These are phyloP conservation scores for Leccinum pseudoinsigne DNA, from an alignment of 1,284 basidiomycete species.

Conservation along the genomic window DNA sequence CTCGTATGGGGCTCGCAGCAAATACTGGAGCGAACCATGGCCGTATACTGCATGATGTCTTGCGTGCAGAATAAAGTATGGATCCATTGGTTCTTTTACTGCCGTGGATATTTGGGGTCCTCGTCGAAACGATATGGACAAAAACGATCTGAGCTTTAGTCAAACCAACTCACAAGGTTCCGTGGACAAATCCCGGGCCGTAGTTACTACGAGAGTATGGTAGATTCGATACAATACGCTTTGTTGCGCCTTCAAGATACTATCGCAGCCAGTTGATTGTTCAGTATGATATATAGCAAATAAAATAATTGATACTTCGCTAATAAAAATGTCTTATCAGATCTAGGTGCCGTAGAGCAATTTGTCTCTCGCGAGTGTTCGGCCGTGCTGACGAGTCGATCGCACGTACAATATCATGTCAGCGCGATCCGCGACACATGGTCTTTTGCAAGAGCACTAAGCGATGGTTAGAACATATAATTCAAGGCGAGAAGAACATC, in stretches of 20 bases:
- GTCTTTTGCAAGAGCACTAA: not conserved
- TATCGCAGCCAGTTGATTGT: not conserved
- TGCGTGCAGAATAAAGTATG: conserved; percentile 45
- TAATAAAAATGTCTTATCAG: too few species aligned
- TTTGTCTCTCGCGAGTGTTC: not conserved
- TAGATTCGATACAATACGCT: not conserved
- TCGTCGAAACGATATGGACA: conserved; percentile 39
- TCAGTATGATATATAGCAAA: not conserved
- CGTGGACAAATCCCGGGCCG: not conserved
- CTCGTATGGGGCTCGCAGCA: conserved; percentile 25
- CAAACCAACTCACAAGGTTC: not conserved
- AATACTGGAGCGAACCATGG: conserved; percentile 39
- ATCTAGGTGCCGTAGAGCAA: not conserved
- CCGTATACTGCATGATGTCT: conserved; percentile 46
- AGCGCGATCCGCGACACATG: not conserved
- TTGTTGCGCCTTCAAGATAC: too few species aligned
- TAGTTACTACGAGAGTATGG: not conserved
- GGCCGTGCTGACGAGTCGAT: not conserved
- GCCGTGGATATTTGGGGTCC: conserved; percentile 50
- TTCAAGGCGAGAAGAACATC: not conserved
- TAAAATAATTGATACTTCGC: not conserved
- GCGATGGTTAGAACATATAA: too few species aligned
- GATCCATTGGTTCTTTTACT: conserved; percentile 56
- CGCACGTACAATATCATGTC: not conserved
- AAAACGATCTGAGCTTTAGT: not conserved